A percentile compares a stretch with the other conserved stretches of the same genome.
phyloP scores from a whole-genome alignment of 768 basidiomycete species.

The Lactifluus hygrophoroides region DNA sequence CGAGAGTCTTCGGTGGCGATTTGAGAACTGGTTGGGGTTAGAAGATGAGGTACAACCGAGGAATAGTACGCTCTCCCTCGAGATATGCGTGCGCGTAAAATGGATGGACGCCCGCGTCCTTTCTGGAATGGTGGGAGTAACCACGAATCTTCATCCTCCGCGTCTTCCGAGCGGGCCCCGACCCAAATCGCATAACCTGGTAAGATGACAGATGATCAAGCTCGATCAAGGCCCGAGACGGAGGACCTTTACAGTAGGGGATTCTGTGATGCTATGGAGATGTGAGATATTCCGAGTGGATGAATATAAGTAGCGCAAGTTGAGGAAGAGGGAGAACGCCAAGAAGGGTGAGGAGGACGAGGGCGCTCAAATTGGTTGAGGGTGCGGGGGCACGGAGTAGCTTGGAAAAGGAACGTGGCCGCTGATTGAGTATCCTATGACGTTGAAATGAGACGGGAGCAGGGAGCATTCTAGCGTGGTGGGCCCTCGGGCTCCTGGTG shows the following conservation, averaged over 20 bases:
- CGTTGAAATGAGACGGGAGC: slow-evolving; percentile 8
- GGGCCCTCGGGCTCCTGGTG: not conserved
- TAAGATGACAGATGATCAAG: slow-evolving; percentile 81
- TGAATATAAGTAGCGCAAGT: slow-evolving; percentile 39
- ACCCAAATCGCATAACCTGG: slow-evolving; percentile 91
- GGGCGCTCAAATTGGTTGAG: slow-evolving; percentile 65
- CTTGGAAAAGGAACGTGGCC: slow-evolving; percentile 7
- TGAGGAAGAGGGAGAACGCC: slow-evolving; percentile 48
- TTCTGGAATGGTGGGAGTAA: slow-evolving; percentile 73
- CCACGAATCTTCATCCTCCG: slow-evolving; percentile 64
- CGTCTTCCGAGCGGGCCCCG: slow-evolving; percentile 45
- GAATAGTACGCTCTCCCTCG: slow-evolving; percentile 60
- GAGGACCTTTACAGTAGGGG: not conserved
- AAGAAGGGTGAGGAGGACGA: slow-evolving; percentile 40
- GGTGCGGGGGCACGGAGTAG: slow-evolving; percentile 54
- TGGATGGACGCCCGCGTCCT: slow-evolving; percentile 55
- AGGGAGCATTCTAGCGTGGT: not conserved
- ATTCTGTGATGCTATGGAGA: slow-evolving; percentile 10
- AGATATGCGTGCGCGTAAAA: slow-evolving; percentile 73
- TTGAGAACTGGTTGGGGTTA: slow-evolving; percentile 1
- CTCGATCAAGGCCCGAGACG: slow-evolving; percentile 39
- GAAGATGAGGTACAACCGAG: no score
- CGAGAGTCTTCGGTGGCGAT: slow-evolving; percentile 12
- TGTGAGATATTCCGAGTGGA: slow-evolving; percentile 18
- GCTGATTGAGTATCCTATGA: not conserved